These are phyloP conservation scores for Trametes meyenii DNA, from an alignment of 768 basidiomycete species.

Conservation along the genomic window DNA sequence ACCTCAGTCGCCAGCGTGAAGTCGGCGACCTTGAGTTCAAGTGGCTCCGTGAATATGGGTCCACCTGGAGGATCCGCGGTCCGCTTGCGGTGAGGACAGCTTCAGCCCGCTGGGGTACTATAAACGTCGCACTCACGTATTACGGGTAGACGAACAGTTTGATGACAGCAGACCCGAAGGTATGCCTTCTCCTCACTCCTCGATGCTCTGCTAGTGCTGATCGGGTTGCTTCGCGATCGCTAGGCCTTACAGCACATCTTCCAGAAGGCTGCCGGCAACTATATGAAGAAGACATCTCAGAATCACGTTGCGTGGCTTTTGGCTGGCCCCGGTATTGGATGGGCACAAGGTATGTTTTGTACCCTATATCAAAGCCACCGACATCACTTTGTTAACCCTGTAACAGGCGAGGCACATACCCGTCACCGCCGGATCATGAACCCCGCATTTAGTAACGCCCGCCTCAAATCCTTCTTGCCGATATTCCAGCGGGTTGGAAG, in stretches of 20 bases:
- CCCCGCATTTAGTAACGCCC: conserved; percentile 24
- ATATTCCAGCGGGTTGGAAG: conserved; percentile 18
- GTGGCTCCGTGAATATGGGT: conserved; percentile 24
- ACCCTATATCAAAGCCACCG: no score
- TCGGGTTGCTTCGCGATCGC: fast-evolving
- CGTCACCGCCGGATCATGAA: conserved; percentile 28
- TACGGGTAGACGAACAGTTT: conserved; percentile 1
- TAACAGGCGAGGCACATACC: conserved; percentile 19
- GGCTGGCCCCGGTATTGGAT: conserved; percentile 5
- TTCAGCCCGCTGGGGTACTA: not conserved
- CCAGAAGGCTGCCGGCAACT: conserved; percentile 30
- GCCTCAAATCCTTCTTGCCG: conserved; percentile 24
- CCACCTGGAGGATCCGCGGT: conserved; percentile 18
- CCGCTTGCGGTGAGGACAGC: conserved; percentile 25
- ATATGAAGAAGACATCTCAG: conserved; percentile 18
- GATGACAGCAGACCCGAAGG: conserved; percentile 19
- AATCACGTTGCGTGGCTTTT: conserved; percentile 3
- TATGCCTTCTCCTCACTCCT: not conserved
- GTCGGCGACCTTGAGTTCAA: conserved; percentile 26
- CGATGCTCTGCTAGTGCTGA: not conserved
- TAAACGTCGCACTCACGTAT: no score
- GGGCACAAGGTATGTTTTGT: not conserved
- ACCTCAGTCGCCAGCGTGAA: conserved; percentile 10
- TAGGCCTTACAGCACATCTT: conserved; percentile 32
- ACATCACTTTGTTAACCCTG: not conserved